These are phyloP conservation scores for Neurospora tetraspora DNA, from an alignment of 495 filamentous ascomycete species.

Conservation along the genomic window DNA sequence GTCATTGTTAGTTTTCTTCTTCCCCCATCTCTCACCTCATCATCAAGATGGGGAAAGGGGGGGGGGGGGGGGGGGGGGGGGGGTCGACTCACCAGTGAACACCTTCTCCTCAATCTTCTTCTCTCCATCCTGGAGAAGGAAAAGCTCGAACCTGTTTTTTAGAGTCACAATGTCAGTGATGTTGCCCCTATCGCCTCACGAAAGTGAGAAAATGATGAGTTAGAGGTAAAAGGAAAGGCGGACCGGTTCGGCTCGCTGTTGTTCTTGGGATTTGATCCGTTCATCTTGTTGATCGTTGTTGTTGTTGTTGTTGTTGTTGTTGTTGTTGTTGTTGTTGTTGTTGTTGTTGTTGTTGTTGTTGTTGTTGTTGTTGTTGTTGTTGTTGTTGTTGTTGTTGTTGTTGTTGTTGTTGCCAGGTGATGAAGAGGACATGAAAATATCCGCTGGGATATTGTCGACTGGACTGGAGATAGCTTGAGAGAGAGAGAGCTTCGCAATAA, in stretches of 20 bases:
- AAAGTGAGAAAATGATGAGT: not conserved
- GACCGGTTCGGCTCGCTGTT: not conserved
- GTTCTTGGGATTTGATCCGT: not conserved
- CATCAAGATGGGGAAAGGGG: no score
- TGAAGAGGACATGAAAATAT: not conserved
- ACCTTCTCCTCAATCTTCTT: slow-evolving; percentile 80
- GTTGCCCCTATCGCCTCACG: not conserved
- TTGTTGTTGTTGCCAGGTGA: not conserved
- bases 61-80: no score
- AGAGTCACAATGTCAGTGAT: slow-evolving; percentile 12
- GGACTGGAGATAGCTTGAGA: not conserved
- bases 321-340: no score
- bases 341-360: no score
- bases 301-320: not conserved
- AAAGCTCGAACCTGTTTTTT: slow-evolving; percentile 71
- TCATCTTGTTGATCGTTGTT: not conserved
- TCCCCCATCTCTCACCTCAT: no score
- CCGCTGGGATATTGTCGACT: not conserved
- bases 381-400: not conserved
- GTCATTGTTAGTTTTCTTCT: no score
- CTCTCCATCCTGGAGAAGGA: slow-evolving; percentile 75
- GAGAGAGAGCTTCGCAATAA: not conserved
- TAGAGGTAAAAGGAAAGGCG: not conserved
- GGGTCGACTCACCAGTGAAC: slow-evolving; percentile 62
- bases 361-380: no score